phyloP scores from a whole-genome alignment of 345 rosid genomes.

The Schrenkiella parvula region DNA sequence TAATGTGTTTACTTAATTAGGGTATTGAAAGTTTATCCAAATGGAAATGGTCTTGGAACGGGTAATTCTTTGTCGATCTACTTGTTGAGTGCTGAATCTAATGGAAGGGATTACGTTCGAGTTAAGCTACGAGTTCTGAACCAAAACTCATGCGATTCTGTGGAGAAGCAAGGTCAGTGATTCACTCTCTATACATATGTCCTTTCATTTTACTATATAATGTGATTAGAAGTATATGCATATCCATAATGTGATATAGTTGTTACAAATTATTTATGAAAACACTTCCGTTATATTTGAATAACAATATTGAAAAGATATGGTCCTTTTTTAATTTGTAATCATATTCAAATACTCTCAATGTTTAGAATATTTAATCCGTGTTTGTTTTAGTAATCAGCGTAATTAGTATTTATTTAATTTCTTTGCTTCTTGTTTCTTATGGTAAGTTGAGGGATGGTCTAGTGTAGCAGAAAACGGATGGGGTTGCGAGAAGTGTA shows the following conservation, averaged over 20 bases:
- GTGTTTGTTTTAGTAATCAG: neutral
- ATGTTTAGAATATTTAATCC: neutral
- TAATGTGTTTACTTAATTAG: neutral
- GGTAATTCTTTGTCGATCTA: conserved; percentile 13
- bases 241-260: neutral
- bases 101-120: conserved; percentile 5
- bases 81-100: conserved; percentile 12
- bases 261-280: neutral
- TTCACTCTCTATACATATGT: neutral
- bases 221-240: neutral
- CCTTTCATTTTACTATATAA: neutral
- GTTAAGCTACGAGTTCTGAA: conserved; percentile 11
- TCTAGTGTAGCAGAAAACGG: conserved; percentile 1
- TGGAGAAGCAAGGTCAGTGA: conserved; percentile 15
- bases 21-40: conserved; percentile 15
- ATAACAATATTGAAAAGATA: neutral
- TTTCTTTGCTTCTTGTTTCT: neutral
- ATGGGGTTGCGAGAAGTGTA: conserved; percentile 22
- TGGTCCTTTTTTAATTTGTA: too few relatives aligned
- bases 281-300: neutral
- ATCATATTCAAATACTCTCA: neutral
- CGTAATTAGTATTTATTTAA: neutral
- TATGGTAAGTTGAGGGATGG: conserved; percentile 15
- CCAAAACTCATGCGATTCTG: neutral
- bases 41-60: conserved; percentile 1